phyloP scores from a whole-genome alignment of 805 yeast species.

The Candida ipomoeae region DNA sequence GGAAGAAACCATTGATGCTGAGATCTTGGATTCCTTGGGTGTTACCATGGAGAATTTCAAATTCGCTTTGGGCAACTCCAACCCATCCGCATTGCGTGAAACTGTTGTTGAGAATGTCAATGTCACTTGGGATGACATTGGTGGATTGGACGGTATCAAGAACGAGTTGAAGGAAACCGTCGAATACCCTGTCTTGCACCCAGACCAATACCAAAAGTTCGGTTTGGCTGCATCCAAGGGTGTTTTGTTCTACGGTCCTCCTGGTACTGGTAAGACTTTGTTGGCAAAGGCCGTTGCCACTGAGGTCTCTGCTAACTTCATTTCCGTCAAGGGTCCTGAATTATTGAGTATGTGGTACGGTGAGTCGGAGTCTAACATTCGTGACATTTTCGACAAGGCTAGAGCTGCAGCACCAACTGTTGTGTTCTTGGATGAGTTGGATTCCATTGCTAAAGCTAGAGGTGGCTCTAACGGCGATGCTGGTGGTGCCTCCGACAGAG shows the following conservation, averaged over 20 bases:
- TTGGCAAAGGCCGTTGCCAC: conserved; percentile 99
- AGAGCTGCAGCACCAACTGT: conserved; percentile 99
- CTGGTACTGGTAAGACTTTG: conserved; percentile 99
- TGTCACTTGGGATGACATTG: conserved; percentile 99
- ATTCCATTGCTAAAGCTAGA: conserved; percentile 95
- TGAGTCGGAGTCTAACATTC: conserved; percentile 94
- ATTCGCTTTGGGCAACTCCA: conserved; percentile 95
- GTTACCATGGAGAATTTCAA: conserved; percentile 99
- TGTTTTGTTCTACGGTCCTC: conserved; percentile 98
- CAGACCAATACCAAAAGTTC: conserved; percentile 97
- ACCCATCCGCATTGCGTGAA: conserved; percentile 98
- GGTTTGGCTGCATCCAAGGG: conserved; percentile 98
- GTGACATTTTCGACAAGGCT: conserved; percentile 97
- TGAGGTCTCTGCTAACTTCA: conserved; percentile 97
- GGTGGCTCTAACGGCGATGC: conserved; percentile 75
- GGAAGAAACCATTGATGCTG: conserved; percentile 96
- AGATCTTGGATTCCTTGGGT: conserved; percentile 90
- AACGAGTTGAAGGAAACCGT: conserved; percentile 97
- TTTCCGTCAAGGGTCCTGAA: conserved; percentile 96
- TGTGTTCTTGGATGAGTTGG: conserved; percentile 96
- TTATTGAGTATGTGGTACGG: conserved; percentile 98
- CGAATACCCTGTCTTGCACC: conserved; percentile 97
- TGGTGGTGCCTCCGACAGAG: conserved; percentile 95
- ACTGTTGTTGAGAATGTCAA: conserved; percentile 98
- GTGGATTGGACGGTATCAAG: conserved; percentile 95